Evolutionary conservation across 345 rosid genomes (phyloP).

Genomic region (Gossypium rotundifolium): DNA sequence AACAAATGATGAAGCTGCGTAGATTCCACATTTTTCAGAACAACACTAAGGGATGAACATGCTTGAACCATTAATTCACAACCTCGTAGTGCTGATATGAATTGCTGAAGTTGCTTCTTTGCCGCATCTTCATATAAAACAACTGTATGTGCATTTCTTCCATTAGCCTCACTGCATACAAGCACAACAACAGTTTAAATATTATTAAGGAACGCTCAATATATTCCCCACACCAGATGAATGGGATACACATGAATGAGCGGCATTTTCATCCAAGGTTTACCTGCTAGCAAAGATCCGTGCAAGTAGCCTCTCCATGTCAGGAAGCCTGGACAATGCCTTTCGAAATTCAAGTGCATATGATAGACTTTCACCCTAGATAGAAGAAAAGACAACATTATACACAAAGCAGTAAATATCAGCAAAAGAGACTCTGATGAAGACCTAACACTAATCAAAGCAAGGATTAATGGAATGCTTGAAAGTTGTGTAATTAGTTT

Average conservation of each 20-base stretch:
- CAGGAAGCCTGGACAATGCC: constrained; percentile 72
- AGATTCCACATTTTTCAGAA: constrained; percentile 64
- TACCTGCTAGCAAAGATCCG: constrained; percentile 79
- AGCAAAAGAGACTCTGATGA: background rate
- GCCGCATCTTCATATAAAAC: constrained; percentile 85
- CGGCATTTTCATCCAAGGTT: constrained; percentile 15
- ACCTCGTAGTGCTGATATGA: constrained; percentile 76
- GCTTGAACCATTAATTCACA: constrained; percentile 75
- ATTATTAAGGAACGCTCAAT: constrained; percentile 4
- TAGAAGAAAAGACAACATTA: constrained; percentile 18
- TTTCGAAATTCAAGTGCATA: constrained; percentile 69
- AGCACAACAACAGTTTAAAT: constrained; percentile 8
- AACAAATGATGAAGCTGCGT: constrained; percentile 56
- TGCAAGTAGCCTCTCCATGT: constrained; percentile 89
- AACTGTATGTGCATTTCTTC: constrained; percentile 86
- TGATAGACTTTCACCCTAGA: constrained; percentile 65
- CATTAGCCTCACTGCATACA: constrained; percentile 70
- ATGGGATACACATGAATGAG: constrained; percentile 5
- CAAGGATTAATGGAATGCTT: background rate
- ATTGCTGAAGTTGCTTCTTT: constrained; percentile 85
- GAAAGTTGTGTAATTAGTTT: background rate
- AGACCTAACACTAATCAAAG: constrained; percentile 1
- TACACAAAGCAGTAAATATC: background rate
- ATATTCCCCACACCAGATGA: constrained; percentile 1
- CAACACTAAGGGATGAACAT: constrained; percentile 61